Evolutionary conservation across 2,329 filamentous ascomycete species (phyloP), one percentile per base, ranked within the genome.

Genomic region (Ampelomyces quisqualis): DNA sequence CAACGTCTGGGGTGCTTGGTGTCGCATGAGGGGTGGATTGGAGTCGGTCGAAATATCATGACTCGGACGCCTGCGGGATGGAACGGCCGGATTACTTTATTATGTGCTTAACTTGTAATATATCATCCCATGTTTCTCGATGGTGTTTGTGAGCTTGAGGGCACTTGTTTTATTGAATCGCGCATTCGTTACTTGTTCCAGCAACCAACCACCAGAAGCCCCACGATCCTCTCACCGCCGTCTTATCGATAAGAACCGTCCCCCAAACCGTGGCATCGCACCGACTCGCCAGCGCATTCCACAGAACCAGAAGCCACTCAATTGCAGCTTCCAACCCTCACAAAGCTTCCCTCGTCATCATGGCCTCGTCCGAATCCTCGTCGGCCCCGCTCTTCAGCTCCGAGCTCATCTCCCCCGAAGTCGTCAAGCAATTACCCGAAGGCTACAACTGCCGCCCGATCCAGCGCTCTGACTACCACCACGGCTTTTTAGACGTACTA

Each of bases 401-500:
- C 49, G 73, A 81, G 47, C 84, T 96, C 62, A 84, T 97, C 69
- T 89, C 88, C 17, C 81, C 87, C 14, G 75, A 80, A 38, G 86
- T 96, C 55, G 73, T 81, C 45, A 75, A 82, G 27, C 77, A 76
- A 13, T 82, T 97, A 0, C 91, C 93, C 29, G 74, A 84, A 56
- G 85, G 86, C 59, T 97, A 97, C 76, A 81, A 77, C 19, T 80
- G 95, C 62, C 89, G 93, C 18, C 83, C 91, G 0, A 77, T 97
- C 34, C 81, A 85, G 57, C 81, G 81, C 55, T 78, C 77, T 58
- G 93, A 98, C 72, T 95, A 85, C 72, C 73, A 79, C 41, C 78
- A 77, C 22, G 90, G 90, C 49, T 96, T 95, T 70, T 83, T 98
- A 57, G 89, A 95, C 64, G 91, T 93, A 46, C 76, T 98, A 51